Evolutionary conservation across 2,329 filamentous ascomycete genomes (phyloP).

Genomic region (Fusarium setosum): DNA sequence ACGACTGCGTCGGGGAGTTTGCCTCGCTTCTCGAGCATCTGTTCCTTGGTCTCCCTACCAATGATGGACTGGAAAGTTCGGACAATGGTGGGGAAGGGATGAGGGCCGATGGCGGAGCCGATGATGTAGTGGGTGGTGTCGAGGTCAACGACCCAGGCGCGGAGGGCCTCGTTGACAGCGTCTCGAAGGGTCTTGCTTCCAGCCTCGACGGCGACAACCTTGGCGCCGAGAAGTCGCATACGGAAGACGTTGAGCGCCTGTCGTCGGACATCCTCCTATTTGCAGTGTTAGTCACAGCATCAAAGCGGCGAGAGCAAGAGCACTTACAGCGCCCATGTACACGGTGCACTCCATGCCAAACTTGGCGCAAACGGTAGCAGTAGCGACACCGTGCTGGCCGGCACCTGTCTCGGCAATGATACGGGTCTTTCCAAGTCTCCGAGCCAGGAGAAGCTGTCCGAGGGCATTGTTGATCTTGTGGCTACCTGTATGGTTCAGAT

Average conservation of each 20-base stretch:
- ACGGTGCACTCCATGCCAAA: conserved; percentile 98
- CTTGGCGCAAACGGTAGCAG: conserved; percentile 96
- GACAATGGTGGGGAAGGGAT: conserved; percentile 97
- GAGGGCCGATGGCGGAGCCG: conserved; percentile 95
- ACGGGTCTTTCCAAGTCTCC: conserved; percentile 89
- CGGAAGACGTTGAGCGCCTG: conserved; percentile 98
- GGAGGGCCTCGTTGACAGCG: conserved; percentile 94
- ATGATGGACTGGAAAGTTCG: conserved; percentile 98
- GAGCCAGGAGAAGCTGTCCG: conserved; percentile 89
- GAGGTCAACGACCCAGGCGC: conserved; percentile 92
- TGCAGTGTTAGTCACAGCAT: conserved; percentile 34
- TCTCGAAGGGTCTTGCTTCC: conserved; percentile 86
- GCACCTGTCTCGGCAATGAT: conserved; percentile 99
- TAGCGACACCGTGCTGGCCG: conserved; percentile 97
- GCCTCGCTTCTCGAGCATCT: conserved; percentile 86
- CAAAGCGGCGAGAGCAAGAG: neutral
- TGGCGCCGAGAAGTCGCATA: conserved; percentile 94
- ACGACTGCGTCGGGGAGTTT: conserved; percentile 96
- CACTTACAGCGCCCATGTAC: conserved; percentile 87
- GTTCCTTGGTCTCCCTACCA: conserved; percentile 91
- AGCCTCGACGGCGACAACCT: conserved; percentile 92
- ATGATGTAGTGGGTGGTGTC: conserved; percentile 98
- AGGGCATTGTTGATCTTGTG: conserved; percentile 99
- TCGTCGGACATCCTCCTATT: conserved; percentile 88
- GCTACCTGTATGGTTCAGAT: conserved; percentile 96